Percentiles rank a stretch among this genome's conserved stretches.
phyloP scores from a whole-genome alignment of 192 early-diverging fungal species.

The Dissophora globulifera region DNA sequence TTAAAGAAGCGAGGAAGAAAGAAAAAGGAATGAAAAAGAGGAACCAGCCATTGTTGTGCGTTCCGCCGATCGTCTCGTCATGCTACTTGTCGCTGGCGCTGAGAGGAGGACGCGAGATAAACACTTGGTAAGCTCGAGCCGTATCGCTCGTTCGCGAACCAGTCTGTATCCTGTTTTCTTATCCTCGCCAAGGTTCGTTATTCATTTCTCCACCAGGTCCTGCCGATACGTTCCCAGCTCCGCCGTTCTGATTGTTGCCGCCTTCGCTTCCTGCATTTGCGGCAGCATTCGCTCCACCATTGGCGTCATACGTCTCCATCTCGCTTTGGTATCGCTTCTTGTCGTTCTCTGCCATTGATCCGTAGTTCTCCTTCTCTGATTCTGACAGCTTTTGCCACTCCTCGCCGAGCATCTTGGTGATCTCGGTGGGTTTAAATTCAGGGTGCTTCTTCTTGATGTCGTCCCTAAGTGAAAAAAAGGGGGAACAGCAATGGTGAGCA shows the following conservation, averaged over 20 bases:
- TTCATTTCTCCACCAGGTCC: slow-evolving; percentile 13
- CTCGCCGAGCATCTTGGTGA: slow-evolving; percentile 55
- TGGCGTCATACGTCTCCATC: slow-evolving; percentile 50
- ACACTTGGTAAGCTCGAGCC: too few relatives aligned
- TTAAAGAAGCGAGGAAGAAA: slow-evolving; percentile 1
- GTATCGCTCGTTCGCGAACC: too few relatives aligned
- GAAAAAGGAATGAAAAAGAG: slow-evolving; percentile 1
- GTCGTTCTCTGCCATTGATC: slow-evolving; percentile 52
- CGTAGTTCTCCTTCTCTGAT: slow-evolving; percentile 50
- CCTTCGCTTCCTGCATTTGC: slow-evolving; percentile 7
- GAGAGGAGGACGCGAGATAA: too few relatives aligned
- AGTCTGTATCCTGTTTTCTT: too few relatives aligned
- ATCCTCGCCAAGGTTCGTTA: slow-evolving; percentile 28
- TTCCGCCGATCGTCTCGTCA: too few relatives aligned
- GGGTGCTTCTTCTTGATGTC: slow-evolving; percentile 57
- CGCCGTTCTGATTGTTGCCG: slow-evolving; percentile 10
- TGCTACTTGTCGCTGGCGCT: too few relatives aligned
- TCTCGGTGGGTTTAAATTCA: slow-evolving; percentile 51
- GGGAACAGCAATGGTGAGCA: neutral
- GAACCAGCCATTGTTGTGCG: neutral
- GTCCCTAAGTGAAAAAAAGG: too few relatives aligned
- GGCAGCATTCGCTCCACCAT: slow-evolving; percentile 26
- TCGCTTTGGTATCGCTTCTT: slow-evolving; percentile 52
- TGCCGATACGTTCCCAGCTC: slow-evolving; percentile 4
- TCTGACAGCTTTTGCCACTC: slow-evolving; percentile 56